Percentiles rank a stretch among this genome's conserved stretches.
phyloP scores from a whole-genome alignment of 371 early-diverging fungal species.

The Mortierella sp. region DNA sequence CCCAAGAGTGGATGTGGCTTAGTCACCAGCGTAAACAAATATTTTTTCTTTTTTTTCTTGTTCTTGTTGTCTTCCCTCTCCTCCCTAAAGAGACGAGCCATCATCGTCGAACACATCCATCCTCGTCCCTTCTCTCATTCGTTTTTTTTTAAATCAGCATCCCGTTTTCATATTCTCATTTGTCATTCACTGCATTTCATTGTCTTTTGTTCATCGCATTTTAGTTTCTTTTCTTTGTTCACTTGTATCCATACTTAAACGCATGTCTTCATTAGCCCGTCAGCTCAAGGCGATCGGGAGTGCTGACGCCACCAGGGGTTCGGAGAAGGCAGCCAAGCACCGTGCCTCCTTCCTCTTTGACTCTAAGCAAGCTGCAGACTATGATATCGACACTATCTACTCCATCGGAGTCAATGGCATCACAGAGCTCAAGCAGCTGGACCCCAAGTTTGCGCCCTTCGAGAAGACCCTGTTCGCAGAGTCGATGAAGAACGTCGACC shows the following conservation, averaged over 20 bases:
- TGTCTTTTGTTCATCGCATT: slow-evolving; percentile 15
- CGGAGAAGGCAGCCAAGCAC: slow-evolving; percentile 59
- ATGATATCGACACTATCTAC: slow-evolving; percentile 89
- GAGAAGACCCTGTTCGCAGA: slow-evolving; percentile 86
- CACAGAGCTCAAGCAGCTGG: slow-evolving; percentile 75
- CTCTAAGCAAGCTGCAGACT: slow-evolving; percentile 86
- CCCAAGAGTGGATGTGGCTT: not conserved
- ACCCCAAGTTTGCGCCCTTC: slow-evolving; percentile 75
- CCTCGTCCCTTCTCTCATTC: not conserved
- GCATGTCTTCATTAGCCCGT: slow-evolving; percentile 67
- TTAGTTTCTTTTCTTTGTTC: not conserved
- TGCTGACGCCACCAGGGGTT: slow-evolving; percentile 67
- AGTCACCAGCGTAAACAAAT: slow-evolving; percentile 13
- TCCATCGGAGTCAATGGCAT: slow-evolving; percentile 88
- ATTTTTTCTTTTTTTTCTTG: slow-evolving; percentile 16
- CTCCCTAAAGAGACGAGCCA: not conserved
- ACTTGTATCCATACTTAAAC: slow-evolving; percentile 6
- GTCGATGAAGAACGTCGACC: slow-evolving; percentile 81
- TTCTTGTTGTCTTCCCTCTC: not conserved
- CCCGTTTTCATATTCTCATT: too few species aligned
- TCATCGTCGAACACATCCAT: too few species aligned
- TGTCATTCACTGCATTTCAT: slow-evolving; percentile 4
- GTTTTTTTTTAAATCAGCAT: slow-evolving; percentile 1
- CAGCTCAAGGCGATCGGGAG: slow-evolving; percentile 78
- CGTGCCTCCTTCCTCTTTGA: slow-evolving; percentile 87